Percentiles rank a stretch among this genome's conserved stretches.
Evolutionary conservation across 1,139 yeast species (phyloP).

Genomic region (Blastobotrys malaysiensis): DNA sequence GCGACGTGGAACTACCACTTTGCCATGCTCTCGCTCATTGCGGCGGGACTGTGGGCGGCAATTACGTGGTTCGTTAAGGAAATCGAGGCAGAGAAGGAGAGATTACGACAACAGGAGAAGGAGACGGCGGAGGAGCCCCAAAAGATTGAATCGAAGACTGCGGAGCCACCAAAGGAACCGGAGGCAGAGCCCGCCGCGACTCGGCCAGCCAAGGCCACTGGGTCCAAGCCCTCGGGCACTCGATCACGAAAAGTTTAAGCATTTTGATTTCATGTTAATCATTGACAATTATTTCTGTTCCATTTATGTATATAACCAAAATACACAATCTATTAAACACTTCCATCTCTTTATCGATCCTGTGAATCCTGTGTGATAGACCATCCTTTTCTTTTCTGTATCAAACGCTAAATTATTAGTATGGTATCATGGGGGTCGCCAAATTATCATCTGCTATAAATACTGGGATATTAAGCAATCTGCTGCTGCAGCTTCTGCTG

Average conservation of each 20-base stretch:
- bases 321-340: background rate
- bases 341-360: background rate
- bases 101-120: background rate
- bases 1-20: slow-evolving; percentile 73
- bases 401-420: background rate
- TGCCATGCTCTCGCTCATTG: slow-evolving; percentile 62
- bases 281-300: background rate
- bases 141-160: background rate
- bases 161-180: background rate
- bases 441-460: background rate
- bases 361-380: background rate
- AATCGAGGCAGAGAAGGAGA: slow-evolving; percentile 36
- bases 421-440: background rate
- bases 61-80: slow-evolving; percentile 87
- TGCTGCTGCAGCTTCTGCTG: slow-evolving; percentile 49
- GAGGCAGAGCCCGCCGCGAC: too few species aligned
- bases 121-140: background rate
- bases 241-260: background rate
- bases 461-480: background rate
- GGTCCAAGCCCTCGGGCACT: background rate
- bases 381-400: background rate
- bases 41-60: slow-evolving; percentile 66
- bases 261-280: background rate
- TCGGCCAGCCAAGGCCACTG: background rate
- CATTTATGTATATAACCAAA: background rate